Percentiles rank a stretch among this genome's conserved stretches.
phyloP scores from a whole-genome alignment of 2,329 filamentous ascomycete species.

The Chrysoporthe puriensis region DNA sequence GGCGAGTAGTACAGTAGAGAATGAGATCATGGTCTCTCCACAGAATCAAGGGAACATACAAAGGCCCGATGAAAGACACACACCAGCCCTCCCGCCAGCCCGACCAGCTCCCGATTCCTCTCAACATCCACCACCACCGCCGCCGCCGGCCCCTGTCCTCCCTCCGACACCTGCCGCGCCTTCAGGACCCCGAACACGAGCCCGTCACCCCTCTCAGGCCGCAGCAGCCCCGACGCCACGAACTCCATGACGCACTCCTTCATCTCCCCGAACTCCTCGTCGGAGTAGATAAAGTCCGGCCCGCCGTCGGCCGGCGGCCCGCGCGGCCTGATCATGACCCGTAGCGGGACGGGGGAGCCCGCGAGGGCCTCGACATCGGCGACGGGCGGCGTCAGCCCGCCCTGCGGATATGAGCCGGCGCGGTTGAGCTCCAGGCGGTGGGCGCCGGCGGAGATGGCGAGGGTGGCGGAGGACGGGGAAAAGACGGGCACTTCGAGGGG shows the following conservation, averaged over 20 bases:
- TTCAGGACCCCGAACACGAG: slow-evolving; percentile 59
- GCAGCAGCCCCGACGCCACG: slow-evolving; percentile 43
- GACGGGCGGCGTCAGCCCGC: slow-evolving; percentile 54
- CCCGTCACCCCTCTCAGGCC: slow-evolving; percentile 50
- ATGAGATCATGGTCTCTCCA: no score
- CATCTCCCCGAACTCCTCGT: slow-evolving; percentile 51
- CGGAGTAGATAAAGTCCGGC: slow-evolving; percentile 54
- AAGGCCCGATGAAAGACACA: slow-evolving; percentile 63
- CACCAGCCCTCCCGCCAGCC: slow-evolving; percentile 45
- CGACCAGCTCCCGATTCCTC: slow-evolving; percentile 46
- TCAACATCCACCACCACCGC: slow-evolving; percentile 43
- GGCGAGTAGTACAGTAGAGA: not conserved
- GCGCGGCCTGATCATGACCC: slow-evolving; percentile 60
- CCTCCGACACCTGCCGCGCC: slow-evolving; percentile 1
- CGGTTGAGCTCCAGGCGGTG: slow-evolving; percentile 59
- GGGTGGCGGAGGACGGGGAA: slow-evolving; percentile 44
- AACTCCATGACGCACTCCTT: slow-evolving; percentile 42
- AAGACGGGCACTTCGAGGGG: slow-evolving; percentile 60
- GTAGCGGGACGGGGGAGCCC: slow-evolving; percentile 44
- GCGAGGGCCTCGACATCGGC: slow-evolving; percentile 42
- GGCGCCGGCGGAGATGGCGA: slow-evolving; percentile 44
- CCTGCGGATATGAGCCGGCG: slow-evolving; percentile 51
- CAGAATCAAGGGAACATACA: slow-evolving; percentile 11
- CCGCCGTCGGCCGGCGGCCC: slow-evolving; percentile 37
- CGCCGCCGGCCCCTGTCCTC: not conserved